Conservation (phyloP, 78 protist genomes). For the Anaeramoeba ignava region DNA sequence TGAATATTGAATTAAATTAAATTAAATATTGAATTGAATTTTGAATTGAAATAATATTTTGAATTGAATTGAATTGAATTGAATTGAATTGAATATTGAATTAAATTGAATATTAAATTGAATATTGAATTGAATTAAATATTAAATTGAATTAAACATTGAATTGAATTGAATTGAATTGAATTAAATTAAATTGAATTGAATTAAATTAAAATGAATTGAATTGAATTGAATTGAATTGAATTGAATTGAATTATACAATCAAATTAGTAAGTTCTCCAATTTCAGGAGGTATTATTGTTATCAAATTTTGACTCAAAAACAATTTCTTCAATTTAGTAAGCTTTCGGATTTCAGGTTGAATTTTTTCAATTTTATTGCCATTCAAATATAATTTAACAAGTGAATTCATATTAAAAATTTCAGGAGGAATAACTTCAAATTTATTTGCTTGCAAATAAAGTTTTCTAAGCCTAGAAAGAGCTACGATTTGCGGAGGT, state of each 20-base stretch:
- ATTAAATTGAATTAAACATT: background rate
- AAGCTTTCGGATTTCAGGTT: background rate
- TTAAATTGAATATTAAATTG: background rate
- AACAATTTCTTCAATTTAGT: background rate
- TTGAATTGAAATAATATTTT: too few relatives aligned
- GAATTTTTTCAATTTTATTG: background rate
- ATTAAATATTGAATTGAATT: too few relatives aligned
- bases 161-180: too few relatives aligned
- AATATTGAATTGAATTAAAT: background rate
- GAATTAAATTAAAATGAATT: background rate
- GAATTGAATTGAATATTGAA: background rate
- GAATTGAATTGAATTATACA: background rate
- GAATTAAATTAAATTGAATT: too few relatives aligned
- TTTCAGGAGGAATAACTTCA: background rate
- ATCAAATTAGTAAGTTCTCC: background rate
- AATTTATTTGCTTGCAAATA: background rate
- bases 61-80: too few relatives aligned
- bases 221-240: background rate
- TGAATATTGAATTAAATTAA: too few relatives aligned
- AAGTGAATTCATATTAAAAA: background rate
- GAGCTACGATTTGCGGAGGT: background rate
- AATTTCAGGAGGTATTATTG: background rate
- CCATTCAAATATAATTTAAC: background rate
- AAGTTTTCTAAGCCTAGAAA: background rate
- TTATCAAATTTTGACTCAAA: background rate